A percentile compares a stretch with the other conserved stretches of the same genome.
Evolutionary conservation across 495 filamentous ascomycete genomes (phyloP).

Genomic region (Xylaria nigripes): DNA sequence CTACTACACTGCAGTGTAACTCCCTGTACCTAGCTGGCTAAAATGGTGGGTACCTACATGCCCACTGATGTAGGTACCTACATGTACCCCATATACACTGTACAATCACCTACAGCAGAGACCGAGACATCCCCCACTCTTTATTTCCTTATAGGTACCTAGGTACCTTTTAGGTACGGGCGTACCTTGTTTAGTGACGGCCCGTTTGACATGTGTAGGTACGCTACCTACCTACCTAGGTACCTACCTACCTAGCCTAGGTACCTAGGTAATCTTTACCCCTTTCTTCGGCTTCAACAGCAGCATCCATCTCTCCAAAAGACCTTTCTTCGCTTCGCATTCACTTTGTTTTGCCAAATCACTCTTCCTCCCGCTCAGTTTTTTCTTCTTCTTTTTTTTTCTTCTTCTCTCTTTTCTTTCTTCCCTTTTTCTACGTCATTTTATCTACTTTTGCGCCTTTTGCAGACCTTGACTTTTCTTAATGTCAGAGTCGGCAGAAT

Average conservation of each 20-base stretch:
- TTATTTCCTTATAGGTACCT: too few species aligned
- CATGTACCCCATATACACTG: not conserved
- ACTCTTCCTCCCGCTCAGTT: too few species aligned
- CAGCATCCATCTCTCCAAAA: not conserved
- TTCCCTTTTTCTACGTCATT: not conserved
- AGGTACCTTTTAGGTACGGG: too few species aligned
- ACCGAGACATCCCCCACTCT: too few species aligned
- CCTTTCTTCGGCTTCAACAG: slow-evolving; percentile 12
- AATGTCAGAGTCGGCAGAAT: not conserved
- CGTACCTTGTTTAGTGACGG: not conserved
- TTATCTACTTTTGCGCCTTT: not conserved
- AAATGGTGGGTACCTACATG: not conserved
- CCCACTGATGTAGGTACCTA: not conserved
- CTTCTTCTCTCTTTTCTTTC: not conserved
- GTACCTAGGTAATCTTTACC: not conserved
- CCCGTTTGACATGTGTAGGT: not conserved
- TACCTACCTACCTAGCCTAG: too few species aligned
- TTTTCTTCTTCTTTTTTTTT: not conserved
- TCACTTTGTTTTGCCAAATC: slow-evolving; percentile 1
- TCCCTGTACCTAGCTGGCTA: not conserved
- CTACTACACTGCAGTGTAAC: not conserved
- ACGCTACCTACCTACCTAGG: too few species aligned
- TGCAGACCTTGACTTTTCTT: not conserved
- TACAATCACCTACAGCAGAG: too few species aligned
- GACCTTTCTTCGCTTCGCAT: not conserved